Evolutionary conservation across 2,329 filamentous ascomycete species (phyloP).

Genomic region (Hypomyces rosellus): DNA sequence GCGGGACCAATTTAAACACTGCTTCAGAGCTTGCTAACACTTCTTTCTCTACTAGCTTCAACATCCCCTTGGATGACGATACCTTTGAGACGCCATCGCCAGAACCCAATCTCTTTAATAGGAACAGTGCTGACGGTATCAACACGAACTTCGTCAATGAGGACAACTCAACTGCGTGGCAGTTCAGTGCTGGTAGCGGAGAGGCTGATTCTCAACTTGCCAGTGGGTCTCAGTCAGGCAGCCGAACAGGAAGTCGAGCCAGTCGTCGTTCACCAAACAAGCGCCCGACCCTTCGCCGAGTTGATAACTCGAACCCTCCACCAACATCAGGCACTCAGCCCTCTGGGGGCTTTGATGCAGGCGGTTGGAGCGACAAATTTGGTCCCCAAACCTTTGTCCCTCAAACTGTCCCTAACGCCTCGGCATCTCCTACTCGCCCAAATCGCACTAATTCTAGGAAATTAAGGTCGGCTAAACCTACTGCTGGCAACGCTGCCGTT

Average conservation of each 20-base stretch:
- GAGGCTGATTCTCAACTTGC: conserved; percentile 21
- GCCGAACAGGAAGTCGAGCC: conserved; percentile 33
- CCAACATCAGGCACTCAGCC: conserved; percentile 17
- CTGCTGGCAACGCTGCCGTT: conserved; percentile 39
- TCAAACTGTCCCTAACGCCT: conserved; percentile 30
- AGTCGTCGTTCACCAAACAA: conserved; percentile 35
- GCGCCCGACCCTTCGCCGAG: conserved; percentile 17
- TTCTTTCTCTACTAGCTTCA: conserved; percentile 40
- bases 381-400: conserved; percentile 50
- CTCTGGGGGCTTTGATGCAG: conserved; percentile 40
- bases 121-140: conserved; percentile 53
- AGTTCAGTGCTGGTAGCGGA: conserved; percentile 46
- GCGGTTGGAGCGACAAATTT: conserved; percentile 50
- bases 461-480: conserved; percentile 50
- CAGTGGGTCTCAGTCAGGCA: conserved; percentile 32
- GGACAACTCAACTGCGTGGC: conserved; percentile 38
- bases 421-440: conserved; percentile 40
- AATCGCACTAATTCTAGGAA: conserved; percentile 49
- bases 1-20: neutral
- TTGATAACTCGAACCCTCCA: conserved; percentile 17
- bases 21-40: conserved; percentile 26
- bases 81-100: conserved; percentile 31
- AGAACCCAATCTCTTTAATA: conserved; percentile 37
- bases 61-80: conserved; percentile 39
- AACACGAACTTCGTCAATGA: conserved; percentile 54